These are phyloP conservation scores for Oryza meridionalis DNA, from an alignment of 176 grass and related monocot genomes.

Conservation along the genomic window DNA sequence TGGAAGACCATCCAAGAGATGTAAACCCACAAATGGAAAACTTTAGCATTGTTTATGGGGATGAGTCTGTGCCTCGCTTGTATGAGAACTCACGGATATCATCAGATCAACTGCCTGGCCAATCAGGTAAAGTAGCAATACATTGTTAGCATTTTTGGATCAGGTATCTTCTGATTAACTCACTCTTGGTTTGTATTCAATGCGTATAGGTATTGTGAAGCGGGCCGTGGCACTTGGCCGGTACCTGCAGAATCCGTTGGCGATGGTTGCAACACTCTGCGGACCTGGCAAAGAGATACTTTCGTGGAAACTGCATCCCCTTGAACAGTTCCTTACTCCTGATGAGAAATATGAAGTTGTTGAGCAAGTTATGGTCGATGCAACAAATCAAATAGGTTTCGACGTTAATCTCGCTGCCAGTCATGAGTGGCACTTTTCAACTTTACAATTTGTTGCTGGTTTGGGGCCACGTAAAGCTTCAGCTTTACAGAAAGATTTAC, in stretches of 20 bases:
- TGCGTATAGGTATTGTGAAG: slow-evolving; percentile 85
- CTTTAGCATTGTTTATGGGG: slow-evolving; percentile 78
- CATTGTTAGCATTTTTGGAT: not conserved
- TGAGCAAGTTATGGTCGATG: slow-evolving; percentile 97
- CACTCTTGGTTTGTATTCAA: slow-evolving; percentile 1
- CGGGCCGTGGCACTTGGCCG: slow-evolving; percentile 88
- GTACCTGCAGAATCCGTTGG: slow-evolving; percentile 90
- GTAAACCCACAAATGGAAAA: slow-evolving; percentile 73
- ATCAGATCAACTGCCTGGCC: slow-evolving; percentile 83
- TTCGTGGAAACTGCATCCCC: slow-evolving; percentile 88
- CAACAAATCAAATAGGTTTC: slow-evolving; percentile 87
- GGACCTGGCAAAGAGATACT: slow-evolving; percentile 96
- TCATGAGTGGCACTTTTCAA: slow-evolving; percentile 98
- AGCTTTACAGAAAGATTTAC: slow-evolving; percentile 80
- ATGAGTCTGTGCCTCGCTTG: slow-evolving; percentile 85
- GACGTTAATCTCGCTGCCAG: slow-evolving; percentile 96
- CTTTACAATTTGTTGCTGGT: slow-evolving; percentile 88
- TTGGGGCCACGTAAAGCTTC: slow-evolving; percentile 88
- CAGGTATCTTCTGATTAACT: slow-evolving; percentile 6
- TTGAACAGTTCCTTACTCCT: slow-evolving; percentile 86
- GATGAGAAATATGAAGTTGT: slow-evolving; percentile 95
- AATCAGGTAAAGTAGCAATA: slow-evolving; percentile 63
- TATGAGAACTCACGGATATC: slow-evolving; percentile 94
- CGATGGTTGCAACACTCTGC: slow-evolving; percentile 88
- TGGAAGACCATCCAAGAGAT: slow-evolving; percentile 90